A percentile compares a stretch with the other conserved stretches of the same genome.
Conservation (phyloP, 768 basidiomycete species). For the Kwoniella pini region DNA sequence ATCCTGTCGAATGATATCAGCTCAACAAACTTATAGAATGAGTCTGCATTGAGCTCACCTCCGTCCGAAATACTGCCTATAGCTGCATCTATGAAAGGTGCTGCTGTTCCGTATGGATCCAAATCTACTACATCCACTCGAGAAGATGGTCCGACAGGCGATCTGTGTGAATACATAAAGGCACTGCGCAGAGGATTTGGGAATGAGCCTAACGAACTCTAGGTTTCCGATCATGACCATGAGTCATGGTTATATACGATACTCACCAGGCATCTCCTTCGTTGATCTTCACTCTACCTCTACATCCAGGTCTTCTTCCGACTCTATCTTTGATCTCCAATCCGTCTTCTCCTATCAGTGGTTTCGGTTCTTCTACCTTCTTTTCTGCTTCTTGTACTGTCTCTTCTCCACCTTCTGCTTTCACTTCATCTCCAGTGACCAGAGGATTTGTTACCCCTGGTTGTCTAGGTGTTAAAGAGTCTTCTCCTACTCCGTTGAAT, state of each 20-base stretch:
- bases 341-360: conserved; percentile 1
- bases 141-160: conserved; percentile 58
- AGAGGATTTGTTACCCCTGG: conserved; percentile 6
- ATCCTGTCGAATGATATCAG: conserved; percentile 63
- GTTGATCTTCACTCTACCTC: conserved; percentile 72
- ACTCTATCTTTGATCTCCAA: conserved; percentile 20
- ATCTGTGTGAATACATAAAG: conserved; percentile 85
- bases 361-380: neutral
- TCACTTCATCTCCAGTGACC: neutral
- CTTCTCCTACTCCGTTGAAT: conserved; percentile 67
- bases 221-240: neutral
- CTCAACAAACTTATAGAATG: neutral
- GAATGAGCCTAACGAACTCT: no score
- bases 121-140: conserved; percentile 95
- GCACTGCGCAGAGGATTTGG: conserved; percentile 60
- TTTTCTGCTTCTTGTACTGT: conserved; percentile 17
- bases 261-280: conserved; percentile 92
- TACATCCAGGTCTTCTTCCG: conserved; percentile 41
- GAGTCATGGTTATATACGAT: neutral
- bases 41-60: conserved; percentile 59
- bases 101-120: conserved; percentile 96
- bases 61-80: conserved; percentile 85
- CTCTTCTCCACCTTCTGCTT: conserved; percentile 9
- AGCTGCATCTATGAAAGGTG: conserved; percentile 93
- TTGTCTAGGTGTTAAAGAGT: neutral